Evolutionary conservation across 495 filamentous ascomycete species (phyloP), one percentile per base, ranked within the genome.

Genomic region (Hyphodiscus hymeniophilus): DNA sequence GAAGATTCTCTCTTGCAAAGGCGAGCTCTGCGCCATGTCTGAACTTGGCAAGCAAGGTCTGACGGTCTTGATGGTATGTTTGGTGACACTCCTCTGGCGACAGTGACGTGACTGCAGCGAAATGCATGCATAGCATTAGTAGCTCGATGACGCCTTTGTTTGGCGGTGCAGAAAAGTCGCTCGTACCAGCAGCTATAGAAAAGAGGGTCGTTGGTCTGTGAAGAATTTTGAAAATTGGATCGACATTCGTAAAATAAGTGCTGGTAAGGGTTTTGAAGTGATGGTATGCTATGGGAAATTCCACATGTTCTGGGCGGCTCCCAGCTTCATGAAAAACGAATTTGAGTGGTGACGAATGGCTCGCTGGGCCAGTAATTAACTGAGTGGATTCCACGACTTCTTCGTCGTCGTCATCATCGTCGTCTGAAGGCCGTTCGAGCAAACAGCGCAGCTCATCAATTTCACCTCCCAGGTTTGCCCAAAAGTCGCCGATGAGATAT

Each of bases 321-420:
- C 28, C 28, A 35, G 38, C 28, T 50, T 43, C 38, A 44, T n/a
- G n/a, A n/a, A n/a, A n/a, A n/a, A 50, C 20, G 32, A 50, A 50
- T 30, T 24, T 43, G 24, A 41, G 35, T 41, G 46, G 36, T 31
- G 38, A 42, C 30, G 40, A 50, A 50, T 44, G 10, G 30, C 17
- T 36, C 26, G 40, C 30, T 36, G 15, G 38, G 38, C 17, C 31
- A 42, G 47, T 35, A 38, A 15, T 50, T 26, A 50, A 50, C 22
- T 16, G 38, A 42, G 22, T 42, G 36, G 20, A 41, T 41, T 43
- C 41, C 22, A 38, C 23, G 20, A n/a, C n/a, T n/a, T n/a, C n/a
- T n/a, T 43, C 30, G 28, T 50, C 38, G 31, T 50, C 38, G 12
- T 50, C 40, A 26, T 50, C 48, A 24, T 50, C 48, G 30, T 52